These are phyloP conservation scores for Puccinia polysora DNA, from an alignment of 1,284 basidiomycete species.

Conservation along the genomic window DNA sequence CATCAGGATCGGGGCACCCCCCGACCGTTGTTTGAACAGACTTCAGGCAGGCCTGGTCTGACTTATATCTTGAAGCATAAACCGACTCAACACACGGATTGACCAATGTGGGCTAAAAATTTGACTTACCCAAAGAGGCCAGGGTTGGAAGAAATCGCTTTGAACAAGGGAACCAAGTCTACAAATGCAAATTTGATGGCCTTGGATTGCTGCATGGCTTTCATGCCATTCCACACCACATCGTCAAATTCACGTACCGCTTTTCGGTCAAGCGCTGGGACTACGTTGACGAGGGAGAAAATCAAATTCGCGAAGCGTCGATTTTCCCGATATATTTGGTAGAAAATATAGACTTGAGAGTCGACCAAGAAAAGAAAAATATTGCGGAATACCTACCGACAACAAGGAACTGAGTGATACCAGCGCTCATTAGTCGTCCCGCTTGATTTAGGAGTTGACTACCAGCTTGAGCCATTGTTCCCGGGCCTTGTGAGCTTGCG, in stretches of 20 bases:
- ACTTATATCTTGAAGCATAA: conserved; percentile 14
- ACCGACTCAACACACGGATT: too few species aligned
- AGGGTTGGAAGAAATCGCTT: neutral
- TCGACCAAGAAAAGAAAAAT: neutral
- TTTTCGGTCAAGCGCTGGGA: neutral
- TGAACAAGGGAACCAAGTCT: conserved; percentile 7
- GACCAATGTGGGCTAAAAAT: too few species aligned
- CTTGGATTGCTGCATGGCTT: neutral
- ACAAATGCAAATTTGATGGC: conserved; percentile 12
- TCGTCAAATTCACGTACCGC: neutral
- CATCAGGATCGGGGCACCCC: neutral
- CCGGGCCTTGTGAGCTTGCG: neutral
- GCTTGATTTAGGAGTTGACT: conserved; percentile 7
- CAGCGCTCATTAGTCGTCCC: conserved; percentile 3
- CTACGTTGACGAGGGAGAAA: neutral
- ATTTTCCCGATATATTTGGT: too few species aligned
- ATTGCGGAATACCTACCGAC: conserved; percentile 8
- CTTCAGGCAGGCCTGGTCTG: conserved; percentile 6
- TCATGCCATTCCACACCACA: conserved; percentile 23
- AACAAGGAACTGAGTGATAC: conserved; percentile 7
- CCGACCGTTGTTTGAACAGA: conserved; percentile 1
- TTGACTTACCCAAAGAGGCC: conserved; percentile 12
- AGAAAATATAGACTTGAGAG: too few species aligned
- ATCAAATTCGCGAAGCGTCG: too few species aligned
- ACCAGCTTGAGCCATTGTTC: neutral